Percentiles rank a stretch among this genome's conserved stretches.
Conservation (phyloP, 73 alveolate genomes). For the Stentor roeselii region DNA sequence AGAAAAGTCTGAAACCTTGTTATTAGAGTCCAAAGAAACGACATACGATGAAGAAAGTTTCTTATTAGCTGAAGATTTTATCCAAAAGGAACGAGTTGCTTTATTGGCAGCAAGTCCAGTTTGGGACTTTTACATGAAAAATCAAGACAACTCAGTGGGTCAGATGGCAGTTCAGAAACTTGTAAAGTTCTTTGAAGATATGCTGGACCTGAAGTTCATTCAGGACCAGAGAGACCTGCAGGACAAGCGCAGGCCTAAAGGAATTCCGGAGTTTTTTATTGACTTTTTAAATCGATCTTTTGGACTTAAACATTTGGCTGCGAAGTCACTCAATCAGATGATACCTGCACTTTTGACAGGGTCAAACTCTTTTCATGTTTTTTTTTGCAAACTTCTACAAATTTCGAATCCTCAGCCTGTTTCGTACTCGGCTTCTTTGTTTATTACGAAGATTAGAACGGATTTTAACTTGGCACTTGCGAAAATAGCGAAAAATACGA, state of each 20-base stretch:
- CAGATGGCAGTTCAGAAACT: not conserved
- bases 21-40: no score
- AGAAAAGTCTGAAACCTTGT: no score
- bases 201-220: not conserved
- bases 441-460: not conserved
- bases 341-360: not conserved
- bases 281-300: slow-evolving; percentile 1
- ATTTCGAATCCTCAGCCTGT: not conserved
- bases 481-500: not conserved
- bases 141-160: not conserved
- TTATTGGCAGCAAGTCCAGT: not conserved
- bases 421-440: not conserved
- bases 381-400: slow-evolving; percentile 10
- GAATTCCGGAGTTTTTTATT: slow-evolving; percentile 11
- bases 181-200: slow-evolving; percentile 12
- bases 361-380: not conserved
- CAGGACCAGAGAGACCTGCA: not conserved
- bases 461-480: not conserved
- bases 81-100: not conserved
- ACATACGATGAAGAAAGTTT: no score
- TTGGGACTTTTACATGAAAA: not conserved
- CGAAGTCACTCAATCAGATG: not conserved
- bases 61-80: not conserved
- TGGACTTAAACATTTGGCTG: slow-evolving; percentile 14
- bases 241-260: slow-evolving; percentile 16